phyloP scores from a whole-genome alignment of 2,329 filamentous ascomycete genomes.

The Arthrobotrys pseudoclavata region DNA sequence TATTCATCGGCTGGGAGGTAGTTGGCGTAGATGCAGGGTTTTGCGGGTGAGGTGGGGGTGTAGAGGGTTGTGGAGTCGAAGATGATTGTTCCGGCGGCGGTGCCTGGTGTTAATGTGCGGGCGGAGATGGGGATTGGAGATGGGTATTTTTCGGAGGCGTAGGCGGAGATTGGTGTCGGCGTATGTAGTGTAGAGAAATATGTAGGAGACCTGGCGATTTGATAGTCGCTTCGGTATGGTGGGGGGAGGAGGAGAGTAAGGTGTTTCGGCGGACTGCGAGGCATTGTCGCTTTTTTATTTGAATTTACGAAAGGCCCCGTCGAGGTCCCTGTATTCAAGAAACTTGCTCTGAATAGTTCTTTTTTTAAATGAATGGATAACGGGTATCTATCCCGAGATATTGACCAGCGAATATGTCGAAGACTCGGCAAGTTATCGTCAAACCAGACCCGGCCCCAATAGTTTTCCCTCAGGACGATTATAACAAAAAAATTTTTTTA shows the following conservation, averaged over 20 bases:
- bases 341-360: constrained; percentile 9
- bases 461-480: constrained; percentile 2
- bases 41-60: constrained; percentile 53
- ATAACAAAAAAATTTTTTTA: neutral
- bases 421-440: constrained; percentile 22
- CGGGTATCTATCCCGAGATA: neutral
- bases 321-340: constrained; percentile 4
- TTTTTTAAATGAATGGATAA: constrained; percentile 20
- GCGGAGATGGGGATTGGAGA: constrained; percentile 21
- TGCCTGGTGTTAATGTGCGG: constrained; percentile 24
- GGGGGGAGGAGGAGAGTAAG: constrained; percentile 49
- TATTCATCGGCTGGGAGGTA: constrained; percentile 42
- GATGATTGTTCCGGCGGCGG: constrained; percentile 36
- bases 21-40: constrained; percentile 43
- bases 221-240: constrained; percentile 39
- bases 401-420: constrained; percentile 41
- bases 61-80: constrained; percentile 52
- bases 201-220: constrained; percentile 25
- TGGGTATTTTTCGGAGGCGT: constrained; percentile 12
- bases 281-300: constrained; percentile 36
- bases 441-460: neutral
- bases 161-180: constrained; percentile 16
- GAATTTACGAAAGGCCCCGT: neutral
- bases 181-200: constrained; percentile 21
- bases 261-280: constrained; percentile 26